Evolutionary conservation across 2,329 filamentous ascomycete genomes (phyloP).

Genomic region (Ophiostoma novo-ulmi): DNA sequence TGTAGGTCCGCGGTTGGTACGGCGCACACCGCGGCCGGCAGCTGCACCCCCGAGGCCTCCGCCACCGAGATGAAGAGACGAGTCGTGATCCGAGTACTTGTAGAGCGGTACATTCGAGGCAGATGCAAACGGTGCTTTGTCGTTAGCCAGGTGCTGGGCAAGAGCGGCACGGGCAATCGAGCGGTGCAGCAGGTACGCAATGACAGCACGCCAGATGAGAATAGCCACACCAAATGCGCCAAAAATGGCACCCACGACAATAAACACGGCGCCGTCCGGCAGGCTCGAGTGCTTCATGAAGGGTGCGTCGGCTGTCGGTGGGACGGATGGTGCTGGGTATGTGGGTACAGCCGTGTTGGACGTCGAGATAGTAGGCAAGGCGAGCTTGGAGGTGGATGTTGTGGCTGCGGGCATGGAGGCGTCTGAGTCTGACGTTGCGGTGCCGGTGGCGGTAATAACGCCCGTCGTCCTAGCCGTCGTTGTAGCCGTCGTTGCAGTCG

Average conservation of each 20-base stretch:
- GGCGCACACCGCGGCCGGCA: conserved; percentile 46
- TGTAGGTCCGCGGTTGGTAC: conserved; percentile 48
- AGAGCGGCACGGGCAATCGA: conserved; percentile 82
- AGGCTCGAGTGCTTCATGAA: conserved; percentile 84
- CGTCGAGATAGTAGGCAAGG: conserved; percentile 42
- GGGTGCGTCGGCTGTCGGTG: conserved; percentile 76
- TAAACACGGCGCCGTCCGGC: conserved; percentile 94
- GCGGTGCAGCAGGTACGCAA: conserved; percentile 87
- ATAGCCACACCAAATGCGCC: conserved; percentile 78
- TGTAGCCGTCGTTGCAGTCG: conserved; percentile 26
- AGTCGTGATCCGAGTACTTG: conserved; percentile 58
- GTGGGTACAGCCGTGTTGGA: conserved; percentile 41
- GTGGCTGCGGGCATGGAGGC: conserved; percentile 27
- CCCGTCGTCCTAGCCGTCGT: conserved; percentile 20
- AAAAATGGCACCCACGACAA: conserved; percentile 82
- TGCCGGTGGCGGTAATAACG: conserved; percentile 17
- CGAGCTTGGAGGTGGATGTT: conserved; percentile 25
- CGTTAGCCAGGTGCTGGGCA: conserved; percentile 63
- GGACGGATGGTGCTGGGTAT: conserved; percentile 70
- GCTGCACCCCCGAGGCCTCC: conserved; percentile 32
- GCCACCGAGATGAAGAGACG: conserved; percentile 47
- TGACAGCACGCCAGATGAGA: conserved; percentile 78
- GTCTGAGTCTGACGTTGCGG: background rate
- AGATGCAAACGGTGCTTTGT: conserved; percentile 58
- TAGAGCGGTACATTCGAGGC: conserved; percentile 55